A percentile compares a stretch with the other conserved stretches of the same genome.
Conservation (phyloP, 352 stramenopile genomes). For the Phytophthora citrophthora region DNA sequence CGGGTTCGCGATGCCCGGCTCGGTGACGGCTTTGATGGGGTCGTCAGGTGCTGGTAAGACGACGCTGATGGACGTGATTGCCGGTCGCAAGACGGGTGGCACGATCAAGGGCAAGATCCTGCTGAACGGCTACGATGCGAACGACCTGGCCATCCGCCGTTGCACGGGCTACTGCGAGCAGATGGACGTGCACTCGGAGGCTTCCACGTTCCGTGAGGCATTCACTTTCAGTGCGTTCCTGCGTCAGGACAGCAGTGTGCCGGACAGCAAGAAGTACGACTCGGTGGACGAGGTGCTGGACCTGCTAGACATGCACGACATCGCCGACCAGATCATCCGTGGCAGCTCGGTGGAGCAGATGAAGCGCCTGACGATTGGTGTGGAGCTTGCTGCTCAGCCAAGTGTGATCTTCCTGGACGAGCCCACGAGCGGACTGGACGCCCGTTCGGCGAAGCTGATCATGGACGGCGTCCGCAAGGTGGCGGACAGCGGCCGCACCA, state of each 20-base stretch:
- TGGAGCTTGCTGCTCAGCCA: constrained; percentile 77
- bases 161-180: constrained; percentile 73
- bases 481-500: constrained; percentile 59
- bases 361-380: constrained; percentile 65
- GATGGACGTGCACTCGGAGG: constrained; percentile 89
- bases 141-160: constrained; percentile 48
- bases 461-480: constrained; percentile 85
- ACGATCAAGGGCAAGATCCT: constrained; percentile 64
- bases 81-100: constrained; percentile 71
- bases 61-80: constrained; percentile 94
- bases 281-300: constrained; percentile 43
- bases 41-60: constrained; percentile 76
- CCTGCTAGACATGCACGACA: constrained; percentile 39
- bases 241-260: constrained; percentile 40
- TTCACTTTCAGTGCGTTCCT: constrained; percentile 89
- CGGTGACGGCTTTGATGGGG: constrained; percentile 90
- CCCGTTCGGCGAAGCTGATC: constrained; percentile 67
- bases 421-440: constrained; percentile 81
- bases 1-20: constrained; percentile 48
- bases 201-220: constrained; percentile 87
- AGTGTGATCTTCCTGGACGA: constrained; percentile 77
- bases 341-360: constrained; percentile 37
- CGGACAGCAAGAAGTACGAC: constrained; percentile 38
- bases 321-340: constrained; percentile 50
- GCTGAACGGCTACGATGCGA: constrained; percentile 50